Evolutionary conservation across 305 asterid species (phyloP).

Genomic region (Ajuga reptans): DNA sequence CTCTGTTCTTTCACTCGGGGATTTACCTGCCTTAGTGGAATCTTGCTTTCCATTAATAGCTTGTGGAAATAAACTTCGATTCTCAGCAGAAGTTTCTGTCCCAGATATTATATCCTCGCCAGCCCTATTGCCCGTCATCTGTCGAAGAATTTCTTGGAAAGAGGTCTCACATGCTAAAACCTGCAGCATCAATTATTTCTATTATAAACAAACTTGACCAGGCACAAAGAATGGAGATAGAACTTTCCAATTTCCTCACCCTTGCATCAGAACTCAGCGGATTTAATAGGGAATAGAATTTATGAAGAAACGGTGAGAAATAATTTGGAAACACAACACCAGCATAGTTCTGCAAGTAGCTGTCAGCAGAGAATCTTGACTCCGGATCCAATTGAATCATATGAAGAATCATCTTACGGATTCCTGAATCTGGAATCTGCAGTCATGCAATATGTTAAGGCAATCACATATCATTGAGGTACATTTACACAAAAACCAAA

Average conservation of each 20-base stretch:
- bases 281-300: constrained; percentile 82
- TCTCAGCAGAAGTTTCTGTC: constrained; percentile 30
- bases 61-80: constrained; percentile 27
- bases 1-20: constrained; percentile 35
- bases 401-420: constrained; percentile 95
- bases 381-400: constrained; percentile 96
- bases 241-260: constrained; percentile 43
- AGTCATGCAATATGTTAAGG: constrained; percentile 23
- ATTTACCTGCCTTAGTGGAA: constrained; percentile 28
- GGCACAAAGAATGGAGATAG: constrained; percentile 13
- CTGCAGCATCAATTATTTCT: constrained; percentile 40
- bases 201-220: constrained; percentile 17
- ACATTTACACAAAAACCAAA: background rate
- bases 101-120: constrained; percentile 32
- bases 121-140: constrained; percentile 60
- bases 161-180: constrained; percentile 87
- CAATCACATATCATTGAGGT: constrained; percentile 16
- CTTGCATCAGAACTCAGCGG: constrained; percentile 87
- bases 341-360: constrained; percentile 76
- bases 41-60: constrained; percentile 32
- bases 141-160: constrained; percentile 81
- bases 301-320: constrained; percentile 93
- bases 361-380: constrained; percentile 80
- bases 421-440: constrained; percentile 96
- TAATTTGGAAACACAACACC: constrained; percentile 81